Evolutionary conservation across 2,329 filamentous ascomycete genomes (phyloP), one percentile per base, ranked within the genome.

Genomic region (Celoporthe dispersa): DNA sequence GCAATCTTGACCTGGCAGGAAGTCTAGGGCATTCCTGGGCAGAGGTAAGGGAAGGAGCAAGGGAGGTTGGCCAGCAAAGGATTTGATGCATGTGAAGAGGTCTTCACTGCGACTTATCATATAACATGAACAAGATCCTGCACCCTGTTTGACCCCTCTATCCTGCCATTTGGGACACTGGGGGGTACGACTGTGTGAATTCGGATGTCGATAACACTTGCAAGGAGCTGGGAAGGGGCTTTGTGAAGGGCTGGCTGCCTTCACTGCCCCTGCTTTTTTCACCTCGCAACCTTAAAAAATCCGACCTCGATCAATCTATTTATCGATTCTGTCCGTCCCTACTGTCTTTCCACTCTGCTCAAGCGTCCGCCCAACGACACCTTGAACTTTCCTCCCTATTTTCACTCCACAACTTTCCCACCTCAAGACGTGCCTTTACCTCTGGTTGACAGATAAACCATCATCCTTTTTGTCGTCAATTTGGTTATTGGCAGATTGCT

Each of bases 401-500:
- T 37, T 8, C 39, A 55, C 5, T 12, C 39, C 9, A 35, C 37
- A 22, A 25, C 37, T 22, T 28, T 44, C 3, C 53, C 28, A 25
- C 37, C 11, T 35, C 44, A 31, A 59, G 9, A 8, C 19, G 33
- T 61, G 65, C 51, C 25, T 31, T 22, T 31, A 31, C 66, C 22
- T 53, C 64, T 63, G 61, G 63, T 48, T 48, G 55, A 62, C 66
- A 41, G 37, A 35, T 51, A 37, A 63, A 22, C 39, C 35, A 31
- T 68, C 67, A 64, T 70, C 69, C 60, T 70, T 70, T 71, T 68
- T 35, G 33, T 70, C 59, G 70, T 55, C 68, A 68, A 39, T 33
- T 33, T 67, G 55, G 53, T 63, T 68, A 28, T 60, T 64, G 61
- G 65, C 66, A 37, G 53, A 66, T 59, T 67, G 57, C 65, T 44